These are phyloP conservation scores for Carallia brachiata DNA, from an alignment of 345 rosid species.

Conservation along the genomic window DNA sequence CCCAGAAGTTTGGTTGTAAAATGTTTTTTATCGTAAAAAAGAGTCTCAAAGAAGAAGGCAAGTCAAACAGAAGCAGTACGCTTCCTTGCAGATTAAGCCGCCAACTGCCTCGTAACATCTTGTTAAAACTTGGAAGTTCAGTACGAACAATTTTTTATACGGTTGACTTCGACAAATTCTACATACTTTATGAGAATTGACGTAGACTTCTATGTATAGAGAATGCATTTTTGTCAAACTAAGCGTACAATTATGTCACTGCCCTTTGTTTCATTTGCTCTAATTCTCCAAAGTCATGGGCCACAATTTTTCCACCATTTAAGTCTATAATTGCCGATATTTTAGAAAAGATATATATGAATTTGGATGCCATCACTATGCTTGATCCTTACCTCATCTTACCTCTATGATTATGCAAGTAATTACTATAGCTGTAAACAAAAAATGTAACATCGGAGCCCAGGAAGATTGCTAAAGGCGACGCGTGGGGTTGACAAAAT, in stretches of 20 bases:
- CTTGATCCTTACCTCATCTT: too few relatives aligned
- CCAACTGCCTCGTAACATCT: conserved; percentile 20
- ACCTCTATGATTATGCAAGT: too few relatives aligned
- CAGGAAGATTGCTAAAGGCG: background rate
- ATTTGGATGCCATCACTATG: too few relatives aligned
- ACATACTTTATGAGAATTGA: conserved; percentile 12
- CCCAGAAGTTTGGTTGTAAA: too few relatives aligned
- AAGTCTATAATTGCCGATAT: too few relatives aligned
- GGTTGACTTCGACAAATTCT: conserved; percentile 18
- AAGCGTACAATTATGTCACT: too few relatives aligned
- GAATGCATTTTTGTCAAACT: too few relatives aligned
- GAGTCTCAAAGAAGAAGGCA: background rate
- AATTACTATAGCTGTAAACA: background rate
- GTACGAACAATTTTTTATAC: conserved; percentile 3
- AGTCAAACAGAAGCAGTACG: background rate
- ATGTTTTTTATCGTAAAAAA: too few relatives aligned
- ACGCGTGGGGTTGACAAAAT: background rate
- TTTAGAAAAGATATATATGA: too few relatives aligned
- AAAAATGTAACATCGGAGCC: background rate
- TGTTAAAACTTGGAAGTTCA: conserved; percentile 1
- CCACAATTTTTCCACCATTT: too few relatives aligned
- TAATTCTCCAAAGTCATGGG: too few relatives aligned
- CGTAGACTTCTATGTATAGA: background rate
- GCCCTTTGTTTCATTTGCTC: too few relatives aligned
- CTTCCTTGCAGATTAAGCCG: conserved; percentile 36